Evolutionary conservation across 1,139 yeast species (phyloP).

Genomic region (Yamadazyma spencermartinsiae): DNA sequence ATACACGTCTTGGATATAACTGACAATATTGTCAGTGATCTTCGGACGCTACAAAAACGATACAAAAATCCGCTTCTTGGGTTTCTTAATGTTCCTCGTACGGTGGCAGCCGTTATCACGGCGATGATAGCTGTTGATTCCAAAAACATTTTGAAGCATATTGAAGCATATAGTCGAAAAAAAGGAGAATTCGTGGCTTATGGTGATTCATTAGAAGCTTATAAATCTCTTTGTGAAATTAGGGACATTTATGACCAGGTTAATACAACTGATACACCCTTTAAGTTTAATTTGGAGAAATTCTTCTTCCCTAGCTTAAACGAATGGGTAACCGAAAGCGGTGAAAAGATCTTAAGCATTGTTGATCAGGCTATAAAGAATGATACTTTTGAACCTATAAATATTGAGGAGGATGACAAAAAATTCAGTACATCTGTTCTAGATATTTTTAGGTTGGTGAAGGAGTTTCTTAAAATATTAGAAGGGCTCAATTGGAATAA

Average conservation of each 20-base stretch:
- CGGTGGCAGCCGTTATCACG: slow-evolving; percentile 57
- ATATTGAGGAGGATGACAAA: slow-evolving; percentile 39
- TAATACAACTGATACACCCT: slow-evolving; percentile 29
- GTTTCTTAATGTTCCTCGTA: slow-evolving; percentile 52
- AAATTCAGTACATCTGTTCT: slow-evolving; percentile 55
- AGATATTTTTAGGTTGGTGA: slow-evolving; percentile 66
- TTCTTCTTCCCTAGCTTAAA: slow-evolving; percentile 60
- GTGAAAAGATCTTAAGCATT: slow-evolving; percentile 48
- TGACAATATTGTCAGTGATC: slow-evolving; percentile 52
- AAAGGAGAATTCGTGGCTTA: slow-evolving; percentile 45
- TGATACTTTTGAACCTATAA: slow-evolving; percentile 59
- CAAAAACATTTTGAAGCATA: slow-evolving; percentile 57
- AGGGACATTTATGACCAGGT: slow-evolving; percentile 58
- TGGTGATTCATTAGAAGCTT: slow-evolving; percentile 63
- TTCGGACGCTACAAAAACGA: slow-evolving; percentile 55
- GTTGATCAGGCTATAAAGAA: slow-evolving; percentile 54
- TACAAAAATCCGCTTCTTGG: slow-evolving; percentile 66
- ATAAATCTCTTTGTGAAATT: slow-evolving; percentile 55
- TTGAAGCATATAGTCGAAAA: slow-evolving; percentile 44
- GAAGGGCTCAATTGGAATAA: slow-evolving; percentile 63
- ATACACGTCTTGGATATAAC: slow-evolving; percentile 62
- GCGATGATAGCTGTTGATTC: slow-evolving; percentile 67
- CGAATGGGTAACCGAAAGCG: slow-evolving; percentile 57
- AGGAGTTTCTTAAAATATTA: slow-evolving; percentile 56
- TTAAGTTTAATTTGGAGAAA: slow-evolving; percentile 59